Base-by-base conservation (phyloP, 192 early-diverging fungal genomes). In the Linnemannia schmuckeri region DNA sequence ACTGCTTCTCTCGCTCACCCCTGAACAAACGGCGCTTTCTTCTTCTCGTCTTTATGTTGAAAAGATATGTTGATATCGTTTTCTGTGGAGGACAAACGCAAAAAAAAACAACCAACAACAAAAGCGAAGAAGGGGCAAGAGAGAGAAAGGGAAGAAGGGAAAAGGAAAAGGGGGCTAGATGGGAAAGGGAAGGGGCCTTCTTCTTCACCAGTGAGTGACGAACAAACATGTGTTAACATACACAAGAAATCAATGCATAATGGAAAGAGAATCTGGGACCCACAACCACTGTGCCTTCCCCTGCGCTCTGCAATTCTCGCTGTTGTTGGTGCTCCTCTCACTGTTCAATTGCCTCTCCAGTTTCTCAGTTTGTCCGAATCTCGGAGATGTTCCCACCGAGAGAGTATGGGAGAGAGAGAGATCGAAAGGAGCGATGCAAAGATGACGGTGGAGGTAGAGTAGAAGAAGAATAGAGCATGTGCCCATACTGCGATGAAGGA, bases 331-430 rank as follows among this genome's bases (percentile, higher is more conserved):
- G 6, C 6, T 27, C 2, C 22, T 24, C 55, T 8, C 24, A 24
- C 22, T 57, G 61, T 33, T 33, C 13, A 3, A 33, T 66, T 66
- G 30, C 30, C 57, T 66, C 2, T 6, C n/a, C 33, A 20, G 49
- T 52, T 52, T 15, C 61, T 37, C 12, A 66, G 9, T 27, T 30
- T 33, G 61, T 66, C 61, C 61, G 61, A 66, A 33, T 66, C 61
- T 66, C 61, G 61, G 61, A 66, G 61, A 66, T 66, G 27, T 33
- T 33, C 27, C 27, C 61, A 66, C 61, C 61, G 61, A 66, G 61
- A 15, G 9, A 55, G 37, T 37, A 54, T 15, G 52, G 15, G 24
- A 18, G 7, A 27, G 55, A 61, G n/a, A n/a, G n/a, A 9, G 54
- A 57, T 1, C 9, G 15, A 49, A 15, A 49, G 12, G 47, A 49